Conservation (phyloP, 1,284 basidiomycete species). For the Coriolopsis trogii region DNA sequence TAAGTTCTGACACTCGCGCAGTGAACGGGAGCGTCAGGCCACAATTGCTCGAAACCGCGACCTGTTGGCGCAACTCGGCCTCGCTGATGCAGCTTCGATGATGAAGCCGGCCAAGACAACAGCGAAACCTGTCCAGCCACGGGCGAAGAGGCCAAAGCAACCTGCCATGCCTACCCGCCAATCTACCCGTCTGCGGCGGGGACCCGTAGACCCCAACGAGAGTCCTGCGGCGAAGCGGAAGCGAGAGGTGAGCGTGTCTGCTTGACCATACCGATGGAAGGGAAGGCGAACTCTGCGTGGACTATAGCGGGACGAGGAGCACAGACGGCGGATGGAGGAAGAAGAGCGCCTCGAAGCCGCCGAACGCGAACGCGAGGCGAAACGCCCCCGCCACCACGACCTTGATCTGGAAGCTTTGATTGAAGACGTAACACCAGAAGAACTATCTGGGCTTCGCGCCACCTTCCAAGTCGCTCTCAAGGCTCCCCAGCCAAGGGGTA, state of each 20-base stretch:
- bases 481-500: constrained; percentile 39
- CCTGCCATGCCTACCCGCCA: constrained; percentile 56
- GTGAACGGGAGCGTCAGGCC: constrained; percentile 73
- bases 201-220: constrained; percentile 56
- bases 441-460: constrained; percentile 46
- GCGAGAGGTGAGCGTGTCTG: constrained; percentile 55
- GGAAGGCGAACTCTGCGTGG: constrained; percentile 17
- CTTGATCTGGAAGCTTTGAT: constrained; percentile 59
- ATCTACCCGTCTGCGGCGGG: constrained; percentile 59
- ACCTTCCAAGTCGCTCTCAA: constrained; percentile 45
- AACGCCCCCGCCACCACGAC: constrained; percentile 66
- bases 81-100: constrained; percentile 56
- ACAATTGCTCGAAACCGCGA: constrained; percentile 80
- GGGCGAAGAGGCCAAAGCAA: constrained; percentile 41
- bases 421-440: constrained; percentile 50
- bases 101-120: constrained; percentile 36
- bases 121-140: constrained; percentile 68
- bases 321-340: constrained; percentile 51
- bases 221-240: constrained; percentile 61
- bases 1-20: constrained; percentile 30
- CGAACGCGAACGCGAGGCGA: constrained; percentile 61
- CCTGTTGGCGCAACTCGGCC: constrained; percentile 67
- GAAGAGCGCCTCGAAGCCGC: constrained; percentile 61
- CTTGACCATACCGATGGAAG: too few relatives aligned
- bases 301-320: constrained; percentile 48